Base-by-base conservation (phyloP, 2,329 filamentous ascomycete genomes). In the Exophiala sp. region DNA sequence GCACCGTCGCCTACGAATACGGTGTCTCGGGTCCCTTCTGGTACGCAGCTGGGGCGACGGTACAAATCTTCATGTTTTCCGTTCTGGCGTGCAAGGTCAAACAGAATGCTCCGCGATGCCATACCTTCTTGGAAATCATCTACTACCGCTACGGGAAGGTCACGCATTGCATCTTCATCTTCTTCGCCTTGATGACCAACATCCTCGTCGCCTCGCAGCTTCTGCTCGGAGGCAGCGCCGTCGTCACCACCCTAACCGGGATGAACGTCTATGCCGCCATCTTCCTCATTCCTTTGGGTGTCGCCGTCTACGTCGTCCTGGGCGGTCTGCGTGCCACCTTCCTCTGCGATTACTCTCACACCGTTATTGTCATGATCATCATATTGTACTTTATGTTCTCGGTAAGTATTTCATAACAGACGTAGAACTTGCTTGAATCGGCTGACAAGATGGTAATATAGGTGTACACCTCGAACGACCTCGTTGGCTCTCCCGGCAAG, bases 1-100 rank as follows among this genome's bases (percentile, higher is more conserved):
- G 34, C 1, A 80, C 82, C 13, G 85, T 95, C 18, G 87, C 86
- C 55, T 95, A 94, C 66, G 74, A 80, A 56, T 91, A 90, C 63
- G 81, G 81, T 40, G 76, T 84, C 43, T 80, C 76, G 1, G 81
- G 81, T 1, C 79, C 80, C 1, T 83, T 83, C 64, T 81, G 73
- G 70, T 79, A 79, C 62, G 85, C 85, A 37, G 75, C 78, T 0
- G 80, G 82, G 11, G 87, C 86, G 11, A 88, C 84, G 0, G 86
- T 91, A 3, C 87, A 91, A 64, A 90, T 95, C 59, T 76, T 95
- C 19, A 74, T 95, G 1, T 95, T 95, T 62, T 88, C 89, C 1
- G 93, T 88, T 0, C 77, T 95, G 21, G 89, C 89, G 23, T 22
- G 16, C 24, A 43, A 49, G 29, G 42, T 43, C 39, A 43, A 49